Evolutionary conservation across 805 yeast species (phyloP).

Genomic region (Nakazawaea peltata): DNA sequence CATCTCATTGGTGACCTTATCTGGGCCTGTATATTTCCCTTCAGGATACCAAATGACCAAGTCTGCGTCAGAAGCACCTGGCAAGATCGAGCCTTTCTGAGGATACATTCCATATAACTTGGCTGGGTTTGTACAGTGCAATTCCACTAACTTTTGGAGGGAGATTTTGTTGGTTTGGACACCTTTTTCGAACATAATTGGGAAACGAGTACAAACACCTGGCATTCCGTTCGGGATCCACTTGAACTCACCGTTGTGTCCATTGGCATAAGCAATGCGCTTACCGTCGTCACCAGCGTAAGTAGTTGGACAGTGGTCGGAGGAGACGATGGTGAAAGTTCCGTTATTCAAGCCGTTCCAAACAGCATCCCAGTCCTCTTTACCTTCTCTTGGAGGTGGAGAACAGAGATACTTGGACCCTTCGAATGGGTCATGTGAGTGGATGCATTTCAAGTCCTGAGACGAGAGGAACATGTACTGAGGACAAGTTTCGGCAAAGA

Average conservation of each 20-base stretch:
- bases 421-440: constrained; percentile 13
- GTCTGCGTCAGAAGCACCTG: constrained; percentile 14
- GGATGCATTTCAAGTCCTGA: constrained; percentile 11
- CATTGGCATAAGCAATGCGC: constrained; percentile 13
- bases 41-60: constrained; percentile 15
- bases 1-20: constrained; percentile 10
- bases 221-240: constrained; percentile 16
- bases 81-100: constrained; percentile 11
- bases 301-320: constrained; percentile 15
- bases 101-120: constrained; percentile 11
- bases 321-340: constrained; percentile 13
- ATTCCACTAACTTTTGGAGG: constrained; percentile 9
- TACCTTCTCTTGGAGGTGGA: constrained; percentile 14
- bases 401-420: constrained; percentile 16
- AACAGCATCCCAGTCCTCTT: constrained; percentile 12
- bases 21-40: constrained; percentile 10
- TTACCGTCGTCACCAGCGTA: constrained; percentile 14
- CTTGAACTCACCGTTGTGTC: constrained; percentile 13
- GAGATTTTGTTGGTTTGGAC: constrained; percentile 11
- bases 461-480: constrained; percentile 13
- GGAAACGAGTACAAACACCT: constrained; percentile 14
- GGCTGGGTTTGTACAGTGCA: constrained; percentile 11
- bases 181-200: constrained; percentile 13
- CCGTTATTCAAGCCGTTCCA: constrained; percentile 15
- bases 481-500: constrained; percentile 16